Evolutionary conservation across 2,329 filamentous ascomycete genomes (phyloP).

Genomic region (Diaporthe sp.): DNA sequence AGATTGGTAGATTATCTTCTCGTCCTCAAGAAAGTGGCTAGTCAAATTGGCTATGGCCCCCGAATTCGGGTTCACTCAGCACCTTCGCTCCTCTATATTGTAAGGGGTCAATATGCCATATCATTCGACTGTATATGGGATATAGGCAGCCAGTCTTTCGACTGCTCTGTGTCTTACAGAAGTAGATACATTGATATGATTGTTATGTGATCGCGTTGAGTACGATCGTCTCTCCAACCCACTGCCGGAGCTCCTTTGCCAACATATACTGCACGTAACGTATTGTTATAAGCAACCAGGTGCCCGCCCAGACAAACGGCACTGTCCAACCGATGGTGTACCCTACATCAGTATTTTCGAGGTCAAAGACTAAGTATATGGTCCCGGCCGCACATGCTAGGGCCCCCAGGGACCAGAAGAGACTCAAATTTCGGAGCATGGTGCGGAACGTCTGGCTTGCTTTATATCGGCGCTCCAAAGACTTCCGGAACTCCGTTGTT

Average conservation of each 20-base stretch:
- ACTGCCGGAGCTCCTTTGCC: slow-evolving; percentile 40
- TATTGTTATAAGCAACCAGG: slow-evolving; percentile 42
- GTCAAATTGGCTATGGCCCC: too few species aligned
- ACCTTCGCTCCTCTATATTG: too few species aligned
- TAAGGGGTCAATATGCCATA: not conserved
- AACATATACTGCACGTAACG: slow-evolving; percentile 43
- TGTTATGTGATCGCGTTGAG: slow-evolving; percentile 20
- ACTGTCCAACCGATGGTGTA: slow-evolving; percentile 41
- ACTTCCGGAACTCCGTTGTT: not conserved
- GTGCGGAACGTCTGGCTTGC: not conserved
- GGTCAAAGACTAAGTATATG: slow-evolving; percentile 34
- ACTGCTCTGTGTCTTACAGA: not conserved
- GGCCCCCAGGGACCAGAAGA: not conserved
- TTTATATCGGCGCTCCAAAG: not conserved
- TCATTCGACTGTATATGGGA: not conserved
- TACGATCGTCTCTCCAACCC: not conserved
- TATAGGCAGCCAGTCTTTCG: not conserved
- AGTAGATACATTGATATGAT: not conserved
- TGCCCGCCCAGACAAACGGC: slow-evolving; percentile 42
- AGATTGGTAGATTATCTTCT: too few species aligned
- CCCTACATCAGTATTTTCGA: slow-evolving; percentile 36
- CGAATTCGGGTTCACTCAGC: too few species aligned
- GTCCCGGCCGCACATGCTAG: not conserved
- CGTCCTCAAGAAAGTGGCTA: too few species aligned
- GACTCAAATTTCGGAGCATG: not conserved